phyloP scores from a whole-genome alignment of 2,329 filamentous ascomycete species.

The Epichloe amarillans region DNA sequence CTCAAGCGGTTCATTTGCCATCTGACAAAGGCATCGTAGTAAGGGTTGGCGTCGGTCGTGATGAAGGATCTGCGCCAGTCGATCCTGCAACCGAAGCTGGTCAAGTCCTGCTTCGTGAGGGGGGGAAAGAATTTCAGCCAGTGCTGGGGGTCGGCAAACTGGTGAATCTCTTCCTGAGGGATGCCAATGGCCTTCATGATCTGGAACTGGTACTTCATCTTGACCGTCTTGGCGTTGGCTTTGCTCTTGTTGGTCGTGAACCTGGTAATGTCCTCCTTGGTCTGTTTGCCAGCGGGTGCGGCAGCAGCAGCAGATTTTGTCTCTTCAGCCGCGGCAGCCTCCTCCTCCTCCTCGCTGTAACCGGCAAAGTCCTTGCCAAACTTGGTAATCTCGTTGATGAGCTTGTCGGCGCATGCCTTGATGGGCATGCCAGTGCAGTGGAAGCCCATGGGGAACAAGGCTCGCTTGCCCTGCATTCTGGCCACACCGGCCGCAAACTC shows the following conservation, averaged over 20 bases:
- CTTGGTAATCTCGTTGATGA: constrained; percentile 74
- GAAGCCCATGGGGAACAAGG: constrained; percentile 84
- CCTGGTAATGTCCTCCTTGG: constrained; percentile 76
- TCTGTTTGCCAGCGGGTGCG: constrained; percentile 43
- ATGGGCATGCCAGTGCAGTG: constrained; percentile 94
- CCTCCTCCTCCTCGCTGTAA: constrained; percentile 49
- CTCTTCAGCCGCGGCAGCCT: constrained; percentile 28
- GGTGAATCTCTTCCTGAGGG: constrained; percentile 76
- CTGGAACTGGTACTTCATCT: constrained; percentile 92
- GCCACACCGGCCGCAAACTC: constrained; percentile 83
- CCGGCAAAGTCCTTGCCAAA: constrained; percentile 79
- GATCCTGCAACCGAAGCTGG: constrained; percentile 71
- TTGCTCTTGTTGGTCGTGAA: constrained; percentile 91
- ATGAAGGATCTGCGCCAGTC: constrained; percentile 91
- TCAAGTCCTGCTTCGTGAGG: constrained; percentile 54
- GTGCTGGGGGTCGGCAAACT: constrained; percentile 77
- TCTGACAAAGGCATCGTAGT: constrained; percentile 86
- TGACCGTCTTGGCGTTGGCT: constrained; percentile 75
- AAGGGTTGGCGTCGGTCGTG: constrained; percentile 92
- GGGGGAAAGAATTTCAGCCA: constrained; percentile 81
- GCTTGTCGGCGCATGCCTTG: constrained; percentile 93
- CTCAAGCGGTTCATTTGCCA: constrained; percentile 96
- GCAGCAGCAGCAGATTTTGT: constrained; percentile 20
- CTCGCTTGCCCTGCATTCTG: constrained; percentile 78
- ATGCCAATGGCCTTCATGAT: constrained; percentile 90